Conservation (phyloP, 2,329 filamentous ascomycete species). For the Lachnellula willkommii region DNA sequence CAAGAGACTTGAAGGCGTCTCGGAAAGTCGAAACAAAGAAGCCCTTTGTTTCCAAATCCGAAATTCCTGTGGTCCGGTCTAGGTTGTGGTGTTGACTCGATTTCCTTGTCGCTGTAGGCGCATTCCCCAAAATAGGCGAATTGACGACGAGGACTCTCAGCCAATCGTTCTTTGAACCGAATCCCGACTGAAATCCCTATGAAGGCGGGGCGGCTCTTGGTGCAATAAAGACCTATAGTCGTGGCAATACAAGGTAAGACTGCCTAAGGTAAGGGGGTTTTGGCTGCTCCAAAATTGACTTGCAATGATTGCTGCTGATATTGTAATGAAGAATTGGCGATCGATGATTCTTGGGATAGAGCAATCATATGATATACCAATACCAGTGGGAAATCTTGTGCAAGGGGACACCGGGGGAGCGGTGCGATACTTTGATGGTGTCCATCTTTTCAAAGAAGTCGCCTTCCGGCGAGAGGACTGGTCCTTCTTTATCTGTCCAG, state of each 20-base stretch:
- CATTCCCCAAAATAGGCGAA: conserved; percentile 27
- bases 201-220: conserved; percentile 12
- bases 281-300: conserved; percentile 20
- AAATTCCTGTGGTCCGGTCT: conserved; percentile 11
- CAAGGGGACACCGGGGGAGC: conserved; percentile 25
- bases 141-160: conserved; percentile 20
- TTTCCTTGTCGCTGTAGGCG: conserved; percentile 26
- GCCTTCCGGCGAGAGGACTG: conserved; percentile 15
- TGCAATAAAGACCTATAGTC: neutral
- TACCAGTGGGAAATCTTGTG: conserved; percentile 14
- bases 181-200: conserved; percentile 15
- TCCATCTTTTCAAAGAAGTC: conserved; percentile 27
- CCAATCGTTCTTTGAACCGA: conserved; percentile 23
- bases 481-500: conserved; percentile 19
- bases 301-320: conserved; percentile 16
- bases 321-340: conserved; percentile 13
- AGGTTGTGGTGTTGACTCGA: conserved; percentile 19
- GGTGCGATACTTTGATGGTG: conserved; percentile 19
- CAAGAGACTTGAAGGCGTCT: conserved; percentile 13
- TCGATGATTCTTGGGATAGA: conserved; percentile 4
- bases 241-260: neutral
- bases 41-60: conserved; percentile 24
- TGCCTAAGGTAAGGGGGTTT: conserved; percentile 6
- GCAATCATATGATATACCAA: conserved; percentile 22
- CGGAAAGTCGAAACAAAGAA: conserved; percentile 20